Evolutionary conservation across 2,329 filamentous ascomycete species (phyloP).

Genomic region (Westerdykella aurantiaca): DNA sequence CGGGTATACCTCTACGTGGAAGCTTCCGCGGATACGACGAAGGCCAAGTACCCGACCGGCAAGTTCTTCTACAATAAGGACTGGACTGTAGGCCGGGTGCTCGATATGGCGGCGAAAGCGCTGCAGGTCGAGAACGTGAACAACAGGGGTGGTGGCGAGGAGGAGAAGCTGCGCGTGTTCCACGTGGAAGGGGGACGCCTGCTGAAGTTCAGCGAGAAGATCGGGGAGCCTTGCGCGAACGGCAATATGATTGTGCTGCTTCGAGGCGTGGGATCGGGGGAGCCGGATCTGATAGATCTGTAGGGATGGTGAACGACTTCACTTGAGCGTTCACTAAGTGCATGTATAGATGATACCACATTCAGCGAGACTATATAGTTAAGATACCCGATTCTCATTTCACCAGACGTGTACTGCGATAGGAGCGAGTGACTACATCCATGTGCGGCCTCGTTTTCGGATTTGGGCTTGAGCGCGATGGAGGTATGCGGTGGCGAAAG

Average conservation of each 20-base stretch:
- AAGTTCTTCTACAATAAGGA: conserved; percentile 53
- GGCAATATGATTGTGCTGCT: conserved; percentile 89
- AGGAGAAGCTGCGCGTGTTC: conserved; percentile 78
- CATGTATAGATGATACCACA: too few relatives aligned
- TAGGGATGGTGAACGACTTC: conserved; percentile 1
- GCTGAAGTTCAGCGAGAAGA: conserved; percentile 81
- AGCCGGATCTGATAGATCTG: conserved; percentile 62
- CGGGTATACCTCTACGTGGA: conserved; percentile 88
- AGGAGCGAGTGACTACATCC: too few relatives aligned
- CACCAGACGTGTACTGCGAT: too few relatives aligned
- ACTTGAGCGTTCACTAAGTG: too few relatives aligned
- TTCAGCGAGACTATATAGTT: too few relatives aligned
- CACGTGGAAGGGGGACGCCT: conserved; percentile 86
- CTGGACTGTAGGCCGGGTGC: conserved; percentile 80
- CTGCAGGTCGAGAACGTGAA: conserved; percentile 80
- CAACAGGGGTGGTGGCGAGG: conserved; percentile 68
- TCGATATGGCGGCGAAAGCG: conserved; percentile 71
- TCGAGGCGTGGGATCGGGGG: conserved; percentile 75
- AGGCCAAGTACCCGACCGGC: conserved; percentile 67
- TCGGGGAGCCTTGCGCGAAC: conserved; percentile 65
- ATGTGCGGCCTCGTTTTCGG: too few relatives aligned
- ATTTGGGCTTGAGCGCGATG: too few relatives aligned
- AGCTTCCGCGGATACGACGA: conserved; percentile 79
- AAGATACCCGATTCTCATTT: too few relatives aligned
- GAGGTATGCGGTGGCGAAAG: too few relatives aligned